Conservation (phyloP, 352 stramenopile genomes). For the Achlya hypogyna region DNA sequence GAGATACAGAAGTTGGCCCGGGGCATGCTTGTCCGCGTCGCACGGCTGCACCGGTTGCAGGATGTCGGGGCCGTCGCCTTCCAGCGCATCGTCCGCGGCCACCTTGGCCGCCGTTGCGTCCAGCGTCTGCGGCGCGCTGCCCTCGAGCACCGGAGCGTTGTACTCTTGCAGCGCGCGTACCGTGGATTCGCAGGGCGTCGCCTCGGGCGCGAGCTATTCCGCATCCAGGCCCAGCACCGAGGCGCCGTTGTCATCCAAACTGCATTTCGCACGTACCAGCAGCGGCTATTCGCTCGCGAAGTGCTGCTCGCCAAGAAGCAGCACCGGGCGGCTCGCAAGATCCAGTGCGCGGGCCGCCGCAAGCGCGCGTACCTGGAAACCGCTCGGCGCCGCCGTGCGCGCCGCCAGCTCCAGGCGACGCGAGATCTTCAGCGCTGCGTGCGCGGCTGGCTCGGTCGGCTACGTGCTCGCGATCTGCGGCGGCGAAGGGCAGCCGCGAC, state of each 20-base stretch:
- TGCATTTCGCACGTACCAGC: slow-evolving; percentile 52
- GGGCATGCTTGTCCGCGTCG: slow-evolving; percentile 35
- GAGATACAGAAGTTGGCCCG: slow-evolving; percentile 62
- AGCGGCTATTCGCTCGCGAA: slow-evolving; percentile 39
- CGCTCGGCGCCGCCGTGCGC: slow-evolving; percentile 19
- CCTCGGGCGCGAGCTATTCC: slow-evolving; percentile 48
- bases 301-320: slow-evolving; percentile 62
- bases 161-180: slow-evolving; percentile 61
- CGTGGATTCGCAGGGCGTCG: slow-evolving; percentile 70
- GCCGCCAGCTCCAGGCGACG: slow-evolving; percentile 23
- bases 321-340: slow-evolving; percentile 34
- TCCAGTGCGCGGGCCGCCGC: slow-evolving; percentile 50
- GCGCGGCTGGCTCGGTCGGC: slow-evolving; percentile 40
- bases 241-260: slow-evolving; percentile 56
- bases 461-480: slow-evolving; percentile 23
- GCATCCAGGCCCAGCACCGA: slow-evolving; percentile 45
- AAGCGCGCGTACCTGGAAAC: slow-evolving; percentile 45
- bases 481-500: slow-evolving; percentile 35
- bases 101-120: slow-evolving; percentile 26
- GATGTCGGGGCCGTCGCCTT: slow-evolving; percentile 32
- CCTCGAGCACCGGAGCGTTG: slow-evolving; percentile 38
- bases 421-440: slow-evolving; percentile 41
- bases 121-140: slow-evolving; percentile 26
- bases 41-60: slow-evolving; percentile 22
- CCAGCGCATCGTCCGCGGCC: slow-evolving; percentile 44